Base-by-base conservation (phyloP, 768 basidiomycete species). In the Pulveroboletus ravenelii region DNA sequence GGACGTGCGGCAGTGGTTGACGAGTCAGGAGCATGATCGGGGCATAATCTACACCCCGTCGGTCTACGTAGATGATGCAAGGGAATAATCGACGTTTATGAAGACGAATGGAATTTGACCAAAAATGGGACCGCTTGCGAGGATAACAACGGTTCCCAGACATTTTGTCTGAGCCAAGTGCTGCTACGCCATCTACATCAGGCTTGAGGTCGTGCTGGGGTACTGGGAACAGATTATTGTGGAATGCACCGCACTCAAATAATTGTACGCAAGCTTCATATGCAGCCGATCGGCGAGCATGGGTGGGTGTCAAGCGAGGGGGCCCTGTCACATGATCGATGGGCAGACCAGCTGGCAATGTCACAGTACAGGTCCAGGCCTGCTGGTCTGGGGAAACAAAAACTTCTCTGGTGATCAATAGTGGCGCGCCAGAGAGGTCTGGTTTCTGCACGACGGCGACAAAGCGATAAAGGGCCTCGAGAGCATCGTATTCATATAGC, bases 11-110 rank as follows among this genome's bases (percentile, higher is more conserved):
- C 7, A 91, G 70, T 14, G 87, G 85, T 23, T 74, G 72, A 40
- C 83, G 76, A 8, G 88, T 87, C 36, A 93, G 71, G 32, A 93
- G 62, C 15, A 81, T 62, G 48, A 93, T 69, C 3, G 87, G 83
- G 10, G 75, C 77, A 56, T 80, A 77, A n/a, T 68, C 53, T 47
- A 69, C 57, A 42, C 46, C 55, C 20, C 17, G 64, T 23, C 62
- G 59, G 25, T 64, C 66, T 17, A 67, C 55, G 10, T 64, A 63
- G 44, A 72, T 62, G 36, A 89, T 68, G 30, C 87, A 65, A 8
- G 73, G 61, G 45, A 62, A 49, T 49, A 62, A 23, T 57, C 53
- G 30, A 54, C 45, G 34, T 27, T 54, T n/a, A 53, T 58, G 15
- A 61, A 52, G 51, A 47, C 60, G 62, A 57, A 44, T 59, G 50